Conservation (phyloP, 768 basidiomycete genomes). For the Leccinum aurantiacum region DNA sequence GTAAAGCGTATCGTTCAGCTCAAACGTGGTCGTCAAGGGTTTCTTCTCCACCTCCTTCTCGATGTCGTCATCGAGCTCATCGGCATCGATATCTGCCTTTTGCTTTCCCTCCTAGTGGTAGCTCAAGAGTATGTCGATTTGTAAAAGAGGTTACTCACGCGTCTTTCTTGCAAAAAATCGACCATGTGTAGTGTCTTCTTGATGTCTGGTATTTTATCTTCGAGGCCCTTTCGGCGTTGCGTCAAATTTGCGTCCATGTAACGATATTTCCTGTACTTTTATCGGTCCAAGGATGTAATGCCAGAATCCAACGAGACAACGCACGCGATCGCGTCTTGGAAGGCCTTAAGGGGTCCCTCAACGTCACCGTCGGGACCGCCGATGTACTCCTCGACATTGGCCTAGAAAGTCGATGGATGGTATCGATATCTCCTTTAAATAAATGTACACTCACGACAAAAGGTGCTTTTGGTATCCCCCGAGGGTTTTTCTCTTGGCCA, state of each 20-base stretch:
- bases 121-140: not conserved
- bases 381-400: conserved; percentile 84
- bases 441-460: conserved; percentile 72
- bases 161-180: conserved; percentile 68
- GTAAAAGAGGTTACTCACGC: conserved; percentile 44
- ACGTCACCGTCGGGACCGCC: conserved; percentile 76
- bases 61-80: conserved; percentile 54
- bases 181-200: conserved; percentile 91
- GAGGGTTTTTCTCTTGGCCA: conserved; percentile 65
- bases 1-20: conserved; percentile 93
- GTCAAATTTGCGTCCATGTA: conserved; percentile 92
- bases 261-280: conserved; percentile 83
- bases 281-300: conserved; percentile 18
- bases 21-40: conserved; percentile 82
- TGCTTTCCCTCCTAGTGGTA: conserved; percentile 57
- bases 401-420: conserved; percentile 43
- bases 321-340: conserved; percentile 94
- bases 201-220: conserved; percentile 97
- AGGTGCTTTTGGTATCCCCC: conserved; percentile 93
- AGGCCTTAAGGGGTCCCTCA: conserved; percentile 72
- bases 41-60: conserved; percentile 38
- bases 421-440: not conserved
- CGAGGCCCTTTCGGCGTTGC: conserved; percentile 73
- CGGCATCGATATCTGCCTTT: conserved; percentile 34
- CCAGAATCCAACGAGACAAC: conserved; percentile 29